Evolutionary conservation across 768 basidiomycete species (phyloP).

Genomic region (Podaxis rugospora): DNA sequence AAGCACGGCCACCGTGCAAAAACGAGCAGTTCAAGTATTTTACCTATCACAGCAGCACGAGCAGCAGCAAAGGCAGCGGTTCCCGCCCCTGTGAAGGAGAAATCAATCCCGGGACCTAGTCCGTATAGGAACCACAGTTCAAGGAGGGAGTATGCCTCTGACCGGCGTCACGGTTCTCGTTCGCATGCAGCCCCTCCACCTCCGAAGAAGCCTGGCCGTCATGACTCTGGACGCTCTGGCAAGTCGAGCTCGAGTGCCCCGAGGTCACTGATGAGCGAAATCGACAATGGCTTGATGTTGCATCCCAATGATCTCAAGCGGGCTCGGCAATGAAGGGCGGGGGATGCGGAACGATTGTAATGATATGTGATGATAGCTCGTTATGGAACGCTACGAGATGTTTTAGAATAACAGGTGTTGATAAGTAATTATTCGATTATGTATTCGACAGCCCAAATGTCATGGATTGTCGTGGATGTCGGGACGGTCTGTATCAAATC

Average conservation of each 20-base stretch:
- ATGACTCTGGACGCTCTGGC: conserved; percentile 21
- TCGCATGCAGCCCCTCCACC: neutral
- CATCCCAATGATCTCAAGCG: conserved; percentile 25
- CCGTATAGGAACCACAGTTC: conserved; percentile 24
- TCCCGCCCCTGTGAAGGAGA: conserved; percentile 19
- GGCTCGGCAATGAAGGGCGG: neutral
- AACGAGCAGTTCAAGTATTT: conserved; percentile 31
- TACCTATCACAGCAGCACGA: conserved; percentile 27
- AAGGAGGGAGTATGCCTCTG: conserved; percentile 18
- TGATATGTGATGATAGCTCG: conserved; percentile 1
- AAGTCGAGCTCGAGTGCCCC: conserved; percentile 27
- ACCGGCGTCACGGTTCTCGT: conserved; percentile 2
- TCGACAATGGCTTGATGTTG: conserved; percentile 39
- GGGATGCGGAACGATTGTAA: neutral
- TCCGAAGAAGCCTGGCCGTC: conserved; percentile 23
- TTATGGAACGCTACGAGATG: conserved; percentile 8
- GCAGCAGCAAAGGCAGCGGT: conserved; percentile 17
- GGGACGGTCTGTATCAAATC: neutral
- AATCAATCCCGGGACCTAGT: conserved; percentile 18
- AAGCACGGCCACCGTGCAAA: conserved; percentile 31
- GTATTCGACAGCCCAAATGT: conserved; percentile 1
- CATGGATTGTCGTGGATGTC: conserved; percentile 1
- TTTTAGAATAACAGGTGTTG: neutral
- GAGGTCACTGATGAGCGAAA: conserved; percentile 29
- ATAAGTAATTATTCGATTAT: neutral